Evolutionary conservation across 2,329 filamentous ascomycete genomes (phyloP), one percentile per base, ranked within the genome.

Genomic region (Bipolaris cookei): DNA sequence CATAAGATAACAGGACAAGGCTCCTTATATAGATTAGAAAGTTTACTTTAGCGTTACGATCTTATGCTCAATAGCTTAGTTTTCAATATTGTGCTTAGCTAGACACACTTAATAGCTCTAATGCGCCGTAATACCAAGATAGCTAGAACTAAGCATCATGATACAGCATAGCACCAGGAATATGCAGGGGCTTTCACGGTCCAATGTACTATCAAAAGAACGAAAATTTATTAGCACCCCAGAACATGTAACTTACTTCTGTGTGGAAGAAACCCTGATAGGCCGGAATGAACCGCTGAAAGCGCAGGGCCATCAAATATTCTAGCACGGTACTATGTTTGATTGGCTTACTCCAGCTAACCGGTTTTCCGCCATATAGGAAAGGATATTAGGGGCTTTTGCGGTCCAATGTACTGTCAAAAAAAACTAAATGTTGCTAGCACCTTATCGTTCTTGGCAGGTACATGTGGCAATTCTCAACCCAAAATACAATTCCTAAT

Each of bases 1-100:
- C 25, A 23, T 20, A 54, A 54, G 51, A 48, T 25, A 8, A 28
- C 48, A 11, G 16, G 14, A 48, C 4, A 18, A 53, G 1, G 1
- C 42, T 46, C 23, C 23, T 53, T 35, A 35, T 53, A 46, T 53
- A 46, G 34, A 46, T 53, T 23, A 53, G 34, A 6, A 53, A 53
- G 23, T 13, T 53, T 35, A 35, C 32, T n/a, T n/a, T 35, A 35
- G 32, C 32, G 32, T 35, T 35, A 35, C 32, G 42, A 14, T 51
- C 30, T 51, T 51, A 30, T 51, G 8, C 11, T 30, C n/a, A 32
- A 28, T 44, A 51, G 49, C 49, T 51, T 13, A 51, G 25, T 25
- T 44, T 37, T 6, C 34, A 37, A 25, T 44, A n/a, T 51, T 11
- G 43, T 51, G 30, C 49, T 44, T 43, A 51, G 38, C n/a, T 5